Percentiles rank a stretch among this genome's conserved stretches.
Conservation (phyloP, 2,329 filamentous ascomycete species). For the Fusarium scirpi region DNA sequence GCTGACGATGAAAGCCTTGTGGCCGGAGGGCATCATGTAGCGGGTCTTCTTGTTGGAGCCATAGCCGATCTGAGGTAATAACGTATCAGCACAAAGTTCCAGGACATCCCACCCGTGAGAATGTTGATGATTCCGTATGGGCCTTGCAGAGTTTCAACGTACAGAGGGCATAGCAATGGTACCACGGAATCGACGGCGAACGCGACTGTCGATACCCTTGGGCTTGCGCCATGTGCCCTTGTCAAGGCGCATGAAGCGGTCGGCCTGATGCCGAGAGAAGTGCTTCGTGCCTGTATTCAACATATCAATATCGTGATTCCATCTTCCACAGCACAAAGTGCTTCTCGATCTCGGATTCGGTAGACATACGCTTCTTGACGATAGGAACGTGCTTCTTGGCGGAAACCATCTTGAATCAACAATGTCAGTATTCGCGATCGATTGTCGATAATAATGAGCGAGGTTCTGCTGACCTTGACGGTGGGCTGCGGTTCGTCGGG, state of each 20-base stretch:
- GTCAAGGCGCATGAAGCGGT: conserved; percentile 93
- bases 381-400: conserved; percentile 99
- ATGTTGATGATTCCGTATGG: conserved; percentile 9
- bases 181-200: conserved; percentile 97
- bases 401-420: conserved; percentile 84
- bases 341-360: conserved; percentile 30
- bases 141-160: conserved; percentile 60
- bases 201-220: conserved; percentile 99
- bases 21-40: conserved; percentile 98
- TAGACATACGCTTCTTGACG: conserved; percentile 98
- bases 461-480: conserved; percentile 55
- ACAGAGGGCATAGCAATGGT: conserved; percentile 98
- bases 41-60: conserved; percentile 99
- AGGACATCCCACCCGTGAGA: neutral
- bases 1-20: conserved; percentile 99
- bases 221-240: conserved; percentile 93
- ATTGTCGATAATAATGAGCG: conserved; percentile 19
- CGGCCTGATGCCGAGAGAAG: conserved; percentile 98
- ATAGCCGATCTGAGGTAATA: conserved; percentile 83
- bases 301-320: conserved; percentile 54
- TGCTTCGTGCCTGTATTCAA: conserved; percentile 79
- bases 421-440: conserved; percentile 48
- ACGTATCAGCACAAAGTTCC: conserved; percentile 34
- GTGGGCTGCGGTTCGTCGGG: conserved; percentile 55
- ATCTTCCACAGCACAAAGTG: conserved; percentile 26